Percentiles rank a stretch among this genome's conserved stretches.
Conservation (phyloP, 768 basidiomycete species). For the Mycena rosella region DNA sequence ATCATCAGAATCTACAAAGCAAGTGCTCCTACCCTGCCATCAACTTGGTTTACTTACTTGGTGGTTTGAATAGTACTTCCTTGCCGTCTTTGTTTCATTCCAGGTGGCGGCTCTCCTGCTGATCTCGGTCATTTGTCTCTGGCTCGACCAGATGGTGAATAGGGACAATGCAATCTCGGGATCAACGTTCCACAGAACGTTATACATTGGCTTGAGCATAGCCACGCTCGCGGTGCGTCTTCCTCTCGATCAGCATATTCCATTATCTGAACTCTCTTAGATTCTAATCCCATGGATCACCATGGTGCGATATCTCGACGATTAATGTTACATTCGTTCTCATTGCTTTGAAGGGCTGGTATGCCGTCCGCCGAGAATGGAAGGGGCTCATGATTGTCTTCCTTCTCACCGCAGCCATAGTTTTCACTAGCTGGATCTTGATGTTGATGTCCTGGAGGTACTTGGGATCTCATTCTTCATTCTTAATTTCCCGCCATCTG, state of each 20-base stretch:
- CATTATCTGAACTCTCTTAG: slow-evolving; percentile 21
- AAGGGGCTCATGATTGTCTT: slow-evolving; percentile 38
- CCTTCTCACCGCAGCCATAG: slow-evolving; percentile 28
- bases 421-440: slow-evolving; percentile 32
- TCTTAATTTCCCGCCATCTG: neutral
- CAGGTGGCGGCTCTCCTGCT: slow-evolving; percentile 47
- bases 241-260: neutral
- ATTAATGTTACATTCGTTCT: neutral
- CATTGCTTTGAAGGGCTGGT: slow-evolving; percentile 42
- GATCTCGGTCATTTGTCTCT: slow-evolving; percentile 43
- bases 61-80: slow-evolving; percentile 39
- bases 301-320: slow-evolving; percentile 35
- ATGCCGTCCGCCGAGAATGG: slow-evolving; percentile 45
- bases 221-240: slow-evolving; percentile 40
- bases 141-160: slow-evolving; percentile 47
- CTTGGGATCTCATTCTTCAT: neutral
- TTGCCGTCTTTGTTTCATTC: slow-evolving; percentile 46
- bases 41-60: neutral
- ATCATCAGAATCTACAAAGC: slow-evolving; percentile 52
- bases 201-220: slow-evolving; percentile 43
- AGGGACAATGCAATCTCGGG: slow-evolving; percentile 36
- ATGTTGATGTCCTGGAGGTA: slow-evolving; percentile 37
- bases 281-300: slow-evolving; percentile 44
- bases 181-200: slow-evolving; percentile 29
- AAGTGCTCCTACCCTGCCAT: slow-evolving; percentile 1